These are phyloP conservation scores for Penicillium ucsense DNA, from an alignment of 495 filamentous ascomycete species.

Conservation along the genomic window DNA sequence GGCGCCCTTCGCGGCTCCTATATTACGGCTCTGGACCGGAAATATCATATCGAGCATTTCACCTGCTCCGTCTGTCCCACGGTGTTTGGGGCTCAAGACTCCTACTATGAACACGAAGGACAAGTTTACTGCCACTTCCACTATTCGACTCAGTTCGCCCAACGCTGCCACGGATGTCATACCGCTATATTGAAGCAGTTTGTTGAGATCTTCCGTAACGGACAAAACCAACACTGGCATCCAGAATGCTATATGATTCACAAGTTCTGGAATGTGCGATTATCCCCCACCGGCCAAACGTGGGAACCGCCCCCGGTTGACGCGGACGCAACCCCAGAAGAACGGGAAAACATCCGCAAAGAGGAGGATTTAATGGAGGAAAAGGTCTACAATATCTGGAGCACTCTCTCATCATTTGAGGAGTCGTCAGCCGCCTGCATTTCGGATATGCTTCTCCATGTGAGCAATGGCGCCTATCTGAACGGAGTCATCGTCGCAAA, in stretches of 20 bases:
- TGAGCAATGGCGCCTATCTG: conserved; percentile 94
- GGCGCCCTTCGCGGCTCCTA: conserved; percentile 94
- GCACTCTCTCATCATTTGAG: conserved; percentile 91
- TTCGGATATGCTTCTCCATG: conserved; percentile 97
- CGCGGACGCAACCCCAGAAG: conserved; percentile 58
- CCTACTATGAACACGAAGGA: conserved; percentile 96
- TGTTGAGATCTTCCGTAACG: conserved; percentile 96
- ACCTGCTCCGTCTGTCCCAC: conserved; percentile 96
- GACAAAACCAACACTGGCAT: conserved; percentile 98
- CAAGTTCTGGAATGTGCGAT: conserved; percentile 98
- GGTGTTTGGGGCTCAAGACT: conserved; percentile 94
- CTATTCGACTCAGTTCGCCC: conserved; percentile 95
- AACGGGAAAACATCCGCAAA: conserved; percentile 64
- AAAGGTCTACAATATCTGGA: conserved; percentile 98
- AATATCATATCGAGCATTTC: conserved; percentile 99
- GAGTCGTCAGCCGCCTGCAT: conserved; percentile 97
- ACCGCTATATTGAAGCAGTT: conserved; percentile 99
- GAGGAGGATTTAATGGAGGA: conserved; percentile 94
- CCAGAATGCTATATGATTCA: conserved; percentile 99
- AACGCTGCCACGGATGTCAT: conserved; percentile 91
- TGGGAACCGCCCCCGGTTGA: conserved; percentile 40
- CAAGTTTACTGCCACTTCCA: conserved; percentile 98
- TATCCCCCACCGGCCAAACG: conserved; percentile 50
- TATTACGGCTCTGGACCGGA: conserved; percentile 93
- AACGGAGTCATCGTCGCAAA: conserved; percentile 95